Evolutionary conservation across 1,139 yeast species (phyloP), one percentile per base, ranked within the genome.

Genomic region (Kurtzmaniella quercitrusa): DNA sequence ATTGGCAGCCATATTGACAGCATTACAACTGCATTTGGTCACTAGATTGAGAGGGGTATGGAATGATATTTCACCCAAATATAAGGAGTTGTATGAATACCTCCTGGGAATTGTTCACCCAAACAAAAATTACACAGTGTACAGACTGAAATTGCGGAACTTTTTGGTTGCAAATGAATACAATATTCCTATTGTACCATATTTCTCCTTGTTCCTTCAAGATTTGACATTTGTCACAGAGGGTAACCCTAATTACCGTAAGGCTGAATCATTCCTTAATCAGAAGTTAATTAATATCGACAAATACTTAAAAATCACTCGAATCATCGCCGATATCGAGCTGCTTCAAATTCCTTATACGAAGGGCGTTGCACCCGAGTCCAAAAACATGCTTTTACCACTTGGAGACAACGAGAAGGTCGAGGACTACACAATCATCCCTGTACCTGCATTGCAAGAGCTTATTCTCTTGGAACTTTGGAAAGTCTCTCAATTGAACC

Each of bases 141-240:
- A 89, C 66, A 70, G 98, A 50, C 68, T 73, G 34, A 84, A 84
- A 54, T 63, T 89, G 47, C 74, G 80, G 45, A 79, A 77, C 51
- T 76, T 82, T 42, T 64, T 82, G 46, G 56, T 60, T 45, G 65
- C 77, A 14, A 70, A 74, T 39, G 84, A 79, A 38, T 74, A 78
- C 47, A 65, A 74, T 36, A 66, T 82, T 19, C 94, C 96, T 0
- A 79, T 84, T 38, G 93, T 89, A 19, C 98, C 98, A 5, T 91
- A 88, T 59, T 74, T 89, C 47, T 88, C 94, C 34, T 67, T 89
- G 44, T 88, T 86, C 57, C 68, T 89, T 40, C 95, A 88, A 57
- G 98, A 91, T 60, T 68, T 91, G 55, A 88, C 95, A 0, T 87
- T 89, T 64, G 82, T 88, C 20, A 81, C 83, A 40, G 98, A 91